Evolutionary conservation across 2,329 filamentous ascomycete species (phyloP).

Genomic region (Monilinia laxa): DNA sequence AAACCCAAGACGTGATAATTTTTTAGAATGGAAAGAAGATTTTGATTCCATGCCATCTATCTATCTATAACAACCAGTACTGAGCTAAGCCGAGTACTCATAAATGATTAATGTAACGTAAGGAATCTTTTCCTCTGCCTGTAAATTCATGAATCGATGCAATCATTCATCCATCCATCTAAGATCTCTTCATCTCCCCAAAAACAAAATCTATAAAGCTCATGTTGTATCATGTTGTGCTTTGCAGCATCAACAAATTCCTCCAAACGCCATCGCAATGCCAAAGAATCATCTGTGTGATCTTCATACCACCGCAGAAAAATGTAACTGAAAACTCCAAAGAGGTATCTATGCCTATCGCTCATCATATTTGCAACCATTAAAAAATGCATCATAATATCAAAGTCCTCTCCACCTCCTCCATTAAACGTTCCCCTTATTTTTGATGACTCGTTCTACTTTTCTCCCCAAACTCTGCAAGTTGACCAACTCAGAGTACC

Average conservation of each 20-base stretch:
- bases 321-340: slow-evolving; percentile 2
- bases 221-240: not conserved
- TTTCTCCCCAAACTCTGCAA: slow-evolving; percentile 69
- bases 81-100: too few species aligned
- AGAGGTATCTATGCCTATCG: slow-evolving; percentile 8
- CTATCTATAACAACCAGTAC: too few species aligned
- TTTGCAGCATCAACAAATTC: not conserved
- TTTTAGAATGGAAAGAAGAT: too few species aligned
- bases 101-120: too few species aligned
- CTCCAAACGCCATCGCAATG: slow-evolving; percentile 12
- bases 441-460: not conserved
- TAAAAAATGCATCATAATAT: not conserved
- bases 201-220: not conserved
- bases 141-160: not conserved
- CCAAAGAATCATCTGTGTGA: not conserved
- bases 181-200: not conserved
- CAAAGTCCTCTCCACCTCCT: not conserved
- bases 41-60: too few species aligned
- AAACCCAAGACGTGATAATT: too few species aligned
- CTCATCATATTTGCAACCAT: slow-evolving; percentile 4
- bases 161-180: not conserved
- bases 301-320: not conserved
- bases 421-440: not conserved
- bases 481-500: slow-evolving; percentile 77
- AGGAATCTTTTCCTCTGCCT: too few species aligned